Evolutionary conservation across 805 yeast genomes (phyloP), one percentile per base, ranked within the genome.

Genomic region (Candida yuanshanica): DNA sequence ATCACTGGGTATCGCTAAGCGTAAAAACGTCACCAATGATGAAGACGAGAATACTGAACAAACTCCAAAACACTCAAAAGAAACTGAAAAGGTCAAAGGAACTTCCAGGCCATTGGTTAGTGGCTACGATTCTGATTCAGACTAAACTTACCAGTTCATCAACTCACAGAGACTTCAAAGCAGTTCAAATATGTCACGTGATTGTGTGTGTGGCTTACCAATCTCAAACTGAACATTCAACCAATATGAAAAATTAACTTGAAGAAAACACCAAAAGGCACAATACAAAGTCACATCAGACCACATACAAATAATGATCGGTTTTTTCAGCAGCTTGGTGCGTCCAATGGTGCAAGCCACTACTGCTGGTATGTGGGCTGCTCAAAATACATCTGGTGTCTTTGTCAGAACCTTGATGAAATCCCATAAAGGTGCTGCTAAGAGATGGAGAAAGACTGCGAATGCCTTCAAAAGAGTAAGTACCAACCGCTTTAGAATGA

Each of bases 341-440:
- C 44, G 44, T 20, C 44, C 44, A 9, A 21, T 41, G 7, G 9
- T 31, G 21, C 34, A 18, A n/a, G 21, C 22, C 7, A 17, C 21
- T 17, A 31, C 34, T 17, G 4, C 20, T 31, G 21, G 34, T 31
- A 17, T 31, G 34, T 17, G 20, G 21, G 34, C 34, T 31, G 34
- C 21, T 31, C 34, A 53, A 11, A 33, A 48, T 32, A 14, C 31
- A 27, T 33, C 43, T 11, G 37, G 43, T 7, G 42, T 56, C 11
- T 46, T 62, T 21, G 49, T 58, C 11, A 62, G 72, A 52, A 59
- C 58, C 9, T 33, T 53, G 27, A 78, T 81, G 74, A 84, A 88
- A 62, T 80, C 96, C 3, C 93, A 87, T 59, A 81, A 87, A 58
- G 87, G 95, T 20, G 82, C 95, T 6, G 89, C 89, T 37, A 87